phyloP scores from a whole-genome alignment of 768 basidiomycete species.

The Lyophyllum shimeji region DNA sequence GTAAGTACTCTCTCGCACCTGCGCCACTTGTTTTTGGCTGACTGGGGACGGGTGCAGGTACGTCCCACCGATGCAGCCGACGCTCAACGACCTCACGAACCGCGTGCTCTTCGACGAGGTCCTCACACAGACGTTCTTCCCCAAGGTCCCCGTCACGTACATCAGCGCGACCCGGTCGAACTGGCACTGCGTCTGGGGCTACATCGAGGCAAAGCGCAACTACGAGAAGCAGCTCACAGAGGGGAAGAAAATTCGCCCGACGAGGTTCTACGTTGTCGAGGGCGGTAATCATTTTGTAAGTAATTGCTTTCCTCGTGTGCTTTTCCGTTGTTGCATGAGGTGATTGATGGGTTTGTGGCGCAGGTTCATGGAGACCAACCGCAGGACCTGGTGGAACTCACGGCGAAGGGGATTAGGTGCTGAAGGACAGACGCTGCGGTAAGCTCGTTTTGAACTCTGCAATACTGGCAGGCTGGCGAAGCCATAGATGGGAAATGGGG shows the following conservation, averaged over 20 bases:
- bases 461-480: neutral
- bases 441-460: neutral
- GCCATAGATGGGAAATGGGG: neutral
- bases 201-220: conserved; percentile 14
- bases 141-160: conserved; percentile 17
- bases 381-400: conserved; percentile 5
- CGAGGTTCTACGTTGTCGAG: conserved; percentile 23
- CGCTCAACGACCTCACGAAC: conserved; percentile 17
- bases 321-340: neutral
- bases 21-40: too few relatives aligned
- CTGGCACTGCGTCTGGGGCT: conserved; percentile 26
- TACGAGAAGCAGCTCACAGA: conserved; percentile 17
- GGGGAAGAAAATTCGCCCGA: conserved; percentile 20
- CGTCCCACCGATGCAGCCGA: conserved; percentile 18
- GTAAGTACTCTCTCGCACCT: conserved; percentile 18
- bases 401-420: conserved; percentile 1
- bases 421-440: neutral
- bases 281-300: conserved; percentile 37
- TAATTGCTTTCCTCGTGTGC: neutral
- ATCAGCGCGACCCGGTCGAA: conserved; percentile 20
- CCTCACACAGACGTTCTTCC: conserved; percentile 7
- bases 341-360: neutral
- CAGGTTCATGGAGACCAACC: conserved; percentile 16
- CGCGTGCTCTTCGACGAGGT: conserved; percentile 22
- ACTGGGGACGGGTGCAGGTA: too few relatives aligned